phyloP scores from a whole-genome alignment of 192 early-diverging fungal genomes.

The Mortierella hygrophila region DNA sequence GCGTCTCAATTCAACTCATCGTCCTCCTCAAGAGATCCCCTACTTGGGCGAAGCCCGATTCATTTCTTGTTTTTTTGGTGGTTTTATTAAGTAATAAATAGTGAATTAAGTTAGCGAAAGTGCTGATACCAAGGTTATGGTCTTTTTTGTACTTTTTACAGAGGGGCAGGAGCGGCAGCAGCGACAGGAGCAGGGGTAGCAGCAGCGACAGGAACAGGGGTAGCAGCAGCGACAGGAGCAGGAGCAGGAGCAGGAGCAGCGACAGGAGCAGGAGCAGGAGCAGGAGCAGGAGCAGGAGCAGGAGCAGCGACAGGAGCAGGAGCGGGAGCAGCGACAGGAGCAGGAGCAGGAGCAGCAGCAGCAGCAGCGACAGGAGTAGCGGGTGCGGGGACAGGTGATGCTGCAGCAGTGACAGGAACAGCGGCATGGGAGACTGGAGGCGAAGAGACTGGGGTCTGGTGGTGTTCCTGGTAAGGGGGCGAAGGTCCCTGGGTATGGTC shows the following conservation, averaged over 20 bases:
- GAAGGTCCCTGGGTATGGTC: constrained; percentile 20
- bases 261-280: not conserved
- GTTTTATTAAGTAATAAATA: too few species aligned
- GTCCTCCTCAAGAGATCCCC: too few species aligned
- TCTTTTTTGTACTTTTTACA: too few species aligned
- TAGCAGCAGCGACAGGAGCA: not conserved
- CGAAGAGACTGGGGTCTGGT: constrained; percentile 10
- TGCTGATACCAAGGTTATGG: too few species aligned
- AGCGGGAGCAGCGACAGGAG: not conserved
- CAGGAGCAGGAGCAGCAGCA: constrained; percentile 11
- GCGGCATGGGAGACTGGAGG: constrained; percentile 4
- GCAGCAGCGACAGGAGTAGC: not conserved
- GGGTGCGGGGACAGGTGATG: constrained; percentile 9
- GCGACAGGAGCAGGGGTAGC: not conserved
- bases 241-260: constrained; percentile 7
- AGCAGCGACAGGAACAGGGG: not conserved
- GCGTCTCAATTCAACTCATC: too few species aligned
- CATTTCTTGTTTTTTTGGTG: too few species aligned
- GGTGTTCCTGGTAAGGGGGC: constrained; percentile 20
- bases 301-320: too few species aligned
- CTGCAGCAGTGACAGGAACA: constrained; percentile 5
- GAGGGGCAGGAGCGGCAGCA: not conserved
- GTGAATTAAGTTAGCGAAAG: too few species aligned
- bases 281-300: too few species aligned
- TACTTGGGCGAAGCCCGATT: too few species aligned